phyloP scores from a whole-genome alignment of 257 asterid genomes.

The Solanum pinnatisectum region DNA sequence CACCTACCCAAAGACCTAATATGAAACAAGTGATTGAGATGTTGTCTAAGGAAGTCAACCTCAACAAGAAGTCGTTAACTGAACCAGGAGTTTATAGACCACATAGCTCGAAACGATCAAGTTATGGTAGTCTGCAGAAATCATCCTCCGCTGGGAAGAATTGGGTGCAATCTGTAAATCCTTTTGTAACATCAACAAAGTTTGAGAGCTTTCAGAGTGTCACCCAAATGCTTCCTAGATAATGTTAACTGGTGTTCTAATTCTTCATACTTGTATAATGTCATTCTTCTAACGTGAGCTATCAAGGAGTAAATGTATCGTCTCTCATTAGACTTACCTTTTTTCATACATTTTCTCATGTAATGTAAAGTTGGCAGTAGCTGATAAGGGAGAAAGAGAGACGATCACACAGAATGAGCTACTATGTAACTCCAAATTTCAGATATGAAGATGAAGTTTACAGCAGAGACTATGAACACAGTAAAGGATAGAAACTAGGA shows the following conservation, averaged over 20 bases:
- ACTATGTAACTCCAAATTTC: background rate
- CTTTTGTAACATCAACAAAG: slow-evolving; percentile 5
- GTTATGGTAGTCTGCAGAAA: slow-evolving; percentile 13
- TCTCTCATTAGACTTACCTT: background rate
- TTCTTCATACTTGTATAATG: background rate
- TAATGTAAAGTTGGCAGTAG: background rate
- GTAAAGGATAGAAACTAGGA: background rate
- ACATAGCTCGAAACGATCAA: slow-evolving; percentile 9
- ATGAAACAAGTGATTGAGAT: slow-evolving; percentile 75
- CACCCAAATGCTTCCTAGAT: slow-evolving; percentile 62
- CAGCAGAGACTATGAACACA: background rate
- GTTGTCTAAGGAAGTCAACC: slow-evolving; percentile 49
- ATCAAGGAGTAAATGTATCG: background rate
- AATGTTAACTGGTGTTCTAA: background rate
- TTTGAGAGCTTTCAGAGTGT: slow-evolving; percentile 18
- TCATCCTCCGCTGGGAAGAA: slow-evolving; percentile 18
- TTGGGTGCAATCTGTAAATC: slow-evolving; percentile 23
- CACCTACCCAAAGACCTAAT: slow-evolving; percentile 58
- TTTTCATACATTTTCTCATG: background rate
- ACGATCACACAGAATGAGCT: background rate
- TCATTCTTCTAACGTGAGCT: background rate
- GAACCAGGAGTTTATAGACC: slow-evolving; percentile 57
- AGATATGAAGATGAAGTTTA: background rate
- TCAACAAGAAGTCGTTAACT: slow-evolving; percentile 44
- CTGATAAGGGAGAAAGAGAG: background rate